Conservation (phyloP, 1,139 yeast species). For the Eremothecium cymbalariae region DNA sequence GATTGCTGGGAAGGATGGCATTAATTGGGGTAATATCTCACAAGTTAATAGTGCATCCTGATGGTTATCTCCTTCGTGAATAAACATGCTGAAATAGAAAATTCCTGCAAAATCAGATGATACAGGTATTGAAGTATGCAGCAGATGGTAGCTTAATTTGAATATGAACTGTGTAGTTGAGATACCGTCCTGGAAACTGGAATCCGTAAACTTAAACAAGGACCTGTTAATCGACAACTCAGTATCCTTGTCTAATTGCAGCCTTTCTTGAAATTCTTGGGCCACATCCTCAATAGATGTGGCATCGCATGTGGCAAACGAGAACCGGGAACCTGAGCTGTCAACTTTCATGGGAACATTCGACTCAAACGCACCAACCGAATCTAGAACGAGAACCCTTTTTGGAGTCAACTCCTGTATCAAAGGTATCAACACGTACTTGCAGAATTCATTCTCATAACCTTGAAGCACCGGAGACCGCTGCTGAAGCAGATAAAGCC, state of each 20-base stretch:
- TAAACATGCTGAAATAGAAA: slow-evolving; percentile 38
- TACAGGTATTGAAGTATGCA: slow-evolving; percentile 15
- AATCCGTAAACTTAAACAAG: slow-evolving; percentile 20
- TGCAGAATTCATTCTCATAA: slow-evolving; percentile 44
- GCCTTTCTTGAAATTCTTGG: slow-evolving; percentile 17
- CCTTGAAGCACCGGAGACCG: slow-evolving; percentile 78
- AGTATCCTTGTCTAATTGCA: slow-evolving; percentile 18
- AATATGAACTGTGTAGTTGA: slow-evolving; percentile 26
- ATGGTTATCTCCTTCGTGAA: slow-evolving; percentile 85
- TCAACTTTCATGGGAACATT: slow-evolving; percentile 12
- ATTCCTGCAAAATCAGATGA: slow-evolving; percentile 14
- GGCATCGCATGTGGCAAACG: slow-evolving; percentile 23
- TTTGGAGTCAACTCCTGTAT: slow-evolving; percentile 36
- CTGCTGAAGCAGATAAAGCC: slow-evolving; percentile 61
- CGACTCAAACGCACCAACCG: slow-evolving; percentile 56
- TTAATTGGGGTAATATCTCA: slow-evolving; percentile 32
- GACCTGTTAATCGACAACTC: slow-evolving; percentile 18
- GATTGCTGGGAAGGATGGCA: slow-evolving; percentile 14
- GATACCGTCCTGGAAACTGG: slow-evolving; percentile 25
- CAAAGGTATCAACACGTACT: slow-evolving; percentile 47
- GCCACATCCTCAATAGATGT: slow-evolving; percentile 21
- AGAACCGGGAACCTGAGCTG: slow-evolving; percentile 12
- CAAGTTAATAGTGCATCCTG: slow-evolving; percentile 61
- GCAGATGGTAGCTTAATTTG: slow-evolving; percentile 25
- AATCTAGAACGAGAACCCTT: slow-evolving; percentile 54